Base-by-base conservation (phyloP, 2,329 filamentous ascomycete genomes). In the Trichoderma sp. region DNA sequence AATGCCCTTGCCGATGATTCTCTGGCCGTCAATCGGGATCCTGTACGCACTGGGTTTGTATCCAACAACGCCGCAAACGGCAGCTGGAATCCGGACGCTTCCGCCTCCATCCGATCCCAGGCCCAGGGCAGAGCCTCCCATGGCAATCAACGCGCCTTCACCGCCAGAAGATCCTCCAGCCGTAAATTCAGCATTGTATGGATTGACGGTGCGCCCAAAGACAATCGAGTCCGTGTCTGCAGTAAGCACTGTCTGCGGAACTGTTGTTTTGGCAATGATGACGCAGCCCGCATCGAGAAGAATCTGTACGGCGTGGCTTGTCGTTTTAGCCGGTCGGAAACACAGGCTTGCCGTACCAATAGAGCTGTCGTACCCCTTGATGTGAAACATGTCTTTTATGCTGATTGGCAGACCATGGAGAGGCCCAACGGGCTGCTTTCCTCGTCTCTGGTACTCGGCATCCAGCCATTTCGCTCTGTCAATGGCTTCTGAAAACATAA, bases 171-270 rank as follows among this genome's bases (percentile, higher is more conserved):
- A 63, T 14, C 46, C 46, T 0, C 30, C 59, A 7, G 59, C 30
- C n/a, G 43, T 21, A 37, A 52, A 39, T 21, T 63, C 46, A 21
- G 46, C 59, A 7, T 52, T 34, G 5, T 63, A 3, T 2, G 46
- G 59, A 39, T 63, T 63, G 1, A 52, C 21, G 1, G 59, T 63
- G 46, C 46, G 18, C 1, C 46, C 59, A 13, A 52, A 52, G 16
- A 63, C 59, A 4, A 52, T 28, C 2, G 46, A 52, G 13, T 63
- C 59, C 4, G 46, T 63, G 46, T 63, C 59, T 1, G 30, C 59
- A n/a, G 59, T 52, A 21, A 63, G 34, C n/a, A 52, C 59, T 13
- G 59, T 51, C 46, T 63, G 59, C 1, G 59, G 59, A 52, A 63
- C 59, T 11, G 46, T 37, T 8, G 59, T 63, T 49, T 63, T 63